Percentiles rank a stretch among this genome's conserved stretches.
These are phyloP conservation scores for Lipomyces anomalus DNA, from an alignment of 805 yeast genomes.

Conservation along the genomic window DNA sequence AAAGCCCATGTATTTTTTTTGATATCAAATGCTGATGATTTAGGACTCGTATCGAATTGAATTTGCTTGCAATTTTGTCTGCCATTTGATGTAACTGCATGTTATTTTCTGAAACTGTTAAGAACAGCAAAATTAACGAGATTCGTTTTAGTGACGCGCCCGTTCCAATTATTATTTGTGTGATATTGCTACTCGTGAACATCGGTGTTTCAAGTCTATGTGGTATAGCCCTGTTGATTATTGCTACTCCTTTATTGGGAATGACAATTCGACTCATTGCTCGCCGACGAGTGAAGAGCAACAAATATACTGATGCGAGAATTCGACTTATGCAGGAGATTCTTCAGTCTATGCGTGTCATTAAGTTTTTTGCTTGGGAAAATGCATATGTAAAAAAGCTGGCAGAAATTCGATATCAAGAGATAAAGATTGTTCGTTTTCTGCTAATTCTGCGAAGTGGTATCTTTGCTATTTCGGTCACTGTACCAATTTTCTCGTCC, in stretches of 20 bases:
- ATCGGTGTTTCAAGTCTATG: conserved; percentile 69
- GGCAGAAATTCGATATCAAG: conserved; percentile 50
- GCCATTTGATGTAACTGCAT: conserved; percentile 57
- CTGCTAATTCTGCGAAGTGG: conserved; percentile 63
- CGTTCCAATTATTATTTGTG: conserved; percentile 53
- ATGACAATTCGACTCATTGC: conserved; percentile 49
- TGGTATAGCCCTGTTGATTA: conserved; percentile 52
- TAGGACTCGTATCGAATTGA: conserved; percentile 80
- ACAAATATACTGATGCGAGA: conserved; percentile 65
- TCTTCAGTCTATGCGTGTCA: conserved; percentile 67
- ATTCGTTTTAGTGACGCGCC: too few species aligned
- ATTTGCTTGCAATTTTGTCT: conserved; percentile 64
- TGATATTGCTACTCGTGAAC: conserved; percentile 58
- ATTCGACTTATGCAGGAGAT: conserved; percentile 74
- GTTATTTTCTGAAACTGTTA: too few species aligned
- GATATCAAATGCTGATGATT: too few species aligned
- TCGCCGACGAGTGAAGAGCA: conserved; percentile 50
- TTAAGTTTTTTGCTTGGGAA: conserved; percentile 92
- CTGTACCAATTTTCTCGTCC: conserved; percentile 67
- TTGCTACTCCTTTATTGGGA: conserved; percentile 39
- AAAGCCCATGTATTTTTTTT: too few species aligned
- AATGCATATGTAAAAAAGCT: conserved; percentile 60
- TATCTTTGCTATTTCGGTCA: conserved; percentile 58
- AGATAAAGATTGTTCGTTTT: conserved; percentile 53
- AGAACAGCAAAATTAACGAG: too few species aligned